Conservation (phyloP, 495 filamentous ascomycete genomes). For the Tetracladium marchalianum region DNA sequence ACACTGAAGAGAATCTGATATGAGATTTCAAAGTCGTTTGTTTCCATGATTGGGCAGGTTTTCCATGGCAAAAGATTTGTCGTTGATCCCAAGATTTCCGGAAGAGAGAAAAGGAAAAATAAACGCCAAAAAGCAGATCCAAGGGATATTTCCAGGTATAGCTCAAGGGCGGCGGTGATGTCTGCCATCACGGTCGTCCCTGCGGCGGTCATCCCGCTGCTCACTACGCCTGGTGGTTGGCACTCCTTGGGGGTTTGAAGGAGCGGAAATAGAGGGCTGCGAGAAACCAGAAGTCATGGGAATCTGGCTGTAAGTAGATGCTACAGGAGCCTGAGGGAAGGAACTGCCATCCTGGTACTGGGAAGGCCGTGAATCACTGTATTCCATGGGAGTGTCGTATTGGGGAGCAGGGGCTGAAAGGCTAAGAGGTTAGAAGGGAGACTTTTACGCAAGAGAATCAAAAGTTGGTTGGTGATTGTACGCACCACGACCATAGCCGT, state of each 20-base stretch:
- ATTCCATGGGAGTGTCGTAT: no score
- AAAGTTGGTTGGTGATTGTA: conserved; percentile 21
- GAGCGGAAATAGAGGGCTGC: conserved; percentile 1
- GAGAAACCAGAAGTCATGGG: no score
- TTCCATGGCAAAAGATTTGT: conserved; percentile 1
- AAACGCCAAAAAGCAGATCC: conserved; percentile 15
- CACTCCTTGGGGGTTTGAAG: background rate
- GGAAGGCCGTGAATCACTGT: no score
- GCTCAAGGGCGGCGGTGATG: conserved; percentile 8
- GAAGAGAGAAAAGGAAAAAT: conserved; percentile 10
- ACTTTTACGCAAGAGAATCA: conserved; percentile 1
- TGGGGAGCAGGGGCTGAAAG: conserved; percentile 1
- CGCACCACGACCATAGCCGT: conserved; percentile 43
- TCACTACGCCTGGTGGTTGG: background rate
- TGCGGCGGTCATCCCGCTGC: conserved; percentile 5
- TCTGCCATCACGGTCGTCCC: conserved; percentile 12
- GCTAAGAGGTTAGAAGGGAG: conserved; percentile 18
- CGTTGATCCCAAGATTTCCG: conserved; percentile 7
- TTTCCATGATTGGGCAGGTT: conserved; percentile 4
- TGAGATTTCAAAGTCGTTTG: conserved; percentile 9
- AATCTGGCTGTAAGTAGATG: background rate
- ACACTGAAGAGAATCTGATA: no score
- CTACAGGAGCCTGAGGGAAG: conserved; percentile 8
- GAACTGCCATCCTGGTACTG: conserved; percentile 5
- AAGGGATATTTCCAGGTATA: conserved; percentile 5